Base-by-base conservation (phyloP, 1,139 yeast species). In the Chernovozyma sophiae-reginae region DNA sequence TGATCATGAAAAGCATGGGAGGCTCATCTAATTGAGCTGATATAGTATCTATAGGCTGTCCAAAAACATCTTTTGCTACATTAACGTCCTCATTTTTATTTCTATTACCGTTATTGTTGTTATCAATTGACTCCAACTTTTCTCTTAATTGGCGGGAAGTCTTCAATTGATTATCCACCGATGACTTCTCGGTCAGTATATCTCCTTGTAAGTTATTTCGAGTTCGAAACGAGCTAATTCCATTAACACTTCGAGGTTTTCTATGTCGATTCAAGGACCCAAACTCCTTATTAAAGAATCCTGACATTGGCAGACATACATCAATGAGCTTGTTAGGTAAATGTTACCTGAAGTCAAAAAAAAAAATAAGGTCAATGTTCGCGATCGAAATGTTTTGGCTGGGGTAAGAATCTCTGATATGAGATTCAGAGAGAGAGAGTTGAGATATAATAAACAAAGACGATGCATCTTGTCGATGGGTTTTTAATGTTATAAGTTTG, bases 201-300 rank as follows among this genome's bases (percentile, higher is more conserved):
- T 18, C 17, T n/a, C 24, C 26, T 8, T 31, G 27, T 14, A 36
- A 27, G 24, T 19, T 32, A 24, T 36, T 37, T 10, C 16, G 17
- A 11, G 34, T 25, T 15, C 29, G 34, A 17, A 34, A 35, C 14
- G 35, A 35, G 12, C 30, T 25, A 4, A 15, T 11, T 18, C 34
- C 33, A 31, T n/a, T 15, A 8, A 19, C 11, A n/a, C 25, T 23
- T 14, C 25, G 35, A 12, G 30, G 29, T 23, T 25, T 31, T 23
- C 30, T 22, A 6, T 14, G 16, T 22, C 40, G 31, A 14, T 37
- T 34, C 19, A 37, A 30, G 7, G 40, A 37, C 33, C 23, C 19
- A 19, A 34, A 37, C 18, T 34, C 37, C 29, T 37, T 37, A 24
- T 34, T 35, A 25, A 37, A 37, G n/a, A 36, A 20, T 20, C 23